Evolutionary conservation across 2,329 filamentous ascomycete genomes (phyloP), one percentile per base, ranked within the genome.

Genomic region (Cladophialophora immunda): DNA sequence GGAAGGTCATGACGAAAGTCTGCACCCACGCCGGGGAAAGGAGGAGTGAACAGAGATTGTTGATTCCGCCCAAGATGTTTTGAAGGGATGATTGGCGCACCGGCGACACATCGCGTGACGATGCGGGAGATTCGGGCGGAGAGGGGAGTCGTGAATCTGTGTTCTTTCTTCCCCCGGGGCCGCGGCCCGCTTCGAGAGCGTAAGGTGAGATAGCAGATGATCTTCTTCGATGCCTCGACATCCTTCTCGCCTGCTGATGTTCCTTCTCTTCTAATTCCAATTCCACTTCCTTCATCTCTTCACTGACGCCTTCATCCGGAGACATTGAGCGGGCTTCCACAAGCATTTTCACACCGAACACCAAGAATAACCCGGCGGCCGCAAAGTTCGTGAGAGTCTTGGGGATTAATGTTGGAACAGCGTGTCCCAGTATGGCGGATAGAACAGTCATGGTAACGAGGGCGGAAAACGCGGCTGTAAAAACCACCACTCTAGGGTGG

Each of bases 1-100:
- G 82, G 81, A 99, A 99, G 1, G 95, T 99, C 95, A 99, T 99
- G 73, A 96, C 88, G 77, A 99, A 99, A 0, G 95, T 99, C 81
- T 98, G 94, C 15, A 99, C 95, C 95, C 95, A 99, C 0, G 94
- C 95, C 1, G 95, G 95, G 79, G 92, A 97, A 45, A 99, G 85
- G 4, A 99, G 86, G 6, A 99, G 84, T 11, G 92, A 93, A 69
- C 93, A 88, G 3, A 99, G 87, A 74, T 99, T 99, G 78, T 89
- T 89, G 27, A 97, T 81, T 0, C 95, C 94, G 22, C 85, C 77
- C n/a, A 86, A 68, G 9, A 78, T 62, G 55, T 79, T 78, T 78
- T 69, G 86, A 68, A 78, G 80, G 66, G 73, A 80, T 74, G 74
- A 81, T 72, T 79, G 71, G 66, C 81, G 81, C 54, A 76, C 79